Conservation (phyloP, 345 rosid genomes). For the Gossypium mustelinum region DNA sequence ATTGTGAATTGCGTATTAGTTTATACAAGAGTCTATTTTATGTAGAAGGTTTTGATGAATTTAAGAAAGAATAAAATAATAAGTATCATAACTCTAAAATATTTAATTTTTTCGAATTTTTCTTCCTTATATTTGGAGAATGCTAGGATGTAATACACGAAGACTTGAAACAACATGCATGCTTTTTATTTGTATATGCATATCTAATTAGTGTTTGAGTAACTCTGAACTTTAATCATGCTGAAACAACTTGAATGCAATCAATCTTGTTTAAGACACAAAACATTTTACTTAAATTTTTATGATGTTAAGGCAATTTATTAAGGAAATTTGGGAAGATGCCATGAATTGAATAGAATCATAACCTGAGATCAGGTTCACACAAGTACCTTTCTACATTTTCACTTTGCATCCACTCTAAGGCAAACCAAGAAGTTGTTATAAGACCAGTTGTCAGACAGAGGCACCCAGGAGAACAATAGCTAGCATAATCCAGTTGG, state of each 20-base stretch:
- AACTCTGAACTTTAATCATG: neutral
- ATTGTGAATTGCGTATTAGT: too few relatives aligned
- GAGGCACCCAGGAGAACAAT: neutral
- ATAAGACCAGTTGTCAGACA: neutral
- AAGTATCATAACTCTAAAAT: too few relatives aligned
- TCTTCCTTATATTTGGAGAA: too few relatives aligned
- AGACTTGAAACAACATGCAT: neutral
- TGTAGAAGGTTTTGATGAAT: too few relatives aligned
- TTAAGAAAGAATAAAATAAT: too few relatives aligned
- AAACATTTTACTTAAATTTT: neutral
- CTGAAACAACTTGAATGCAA: neutral
- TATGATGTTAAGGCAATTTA: neutral
- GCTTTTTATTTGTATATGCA: neutral
- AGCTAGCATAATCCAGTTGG: neutral
- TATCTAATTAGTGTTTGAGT: neutral
- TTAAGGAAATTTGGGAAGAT: neutral
- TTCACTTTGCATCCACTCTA: neutral
- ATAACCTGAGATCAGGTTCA: neutral
- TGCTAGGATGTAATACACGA: too few relatives aligned
- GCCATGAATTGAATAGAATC: neutral
- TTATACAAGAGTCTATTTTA: too few relatives aligned
- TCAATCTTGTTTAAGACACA: neutral
- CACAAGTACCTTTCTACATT: neutral
- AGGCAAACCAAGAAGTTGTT: constrained; percentile 1
- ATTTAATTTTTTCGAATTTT: too few relatives aligned